Evolutionary conservation across 257 asterid genomes (phyloP), one percentile per base, ranked within the genome.

Genomic region (Solanum verrucosum): DNA sequence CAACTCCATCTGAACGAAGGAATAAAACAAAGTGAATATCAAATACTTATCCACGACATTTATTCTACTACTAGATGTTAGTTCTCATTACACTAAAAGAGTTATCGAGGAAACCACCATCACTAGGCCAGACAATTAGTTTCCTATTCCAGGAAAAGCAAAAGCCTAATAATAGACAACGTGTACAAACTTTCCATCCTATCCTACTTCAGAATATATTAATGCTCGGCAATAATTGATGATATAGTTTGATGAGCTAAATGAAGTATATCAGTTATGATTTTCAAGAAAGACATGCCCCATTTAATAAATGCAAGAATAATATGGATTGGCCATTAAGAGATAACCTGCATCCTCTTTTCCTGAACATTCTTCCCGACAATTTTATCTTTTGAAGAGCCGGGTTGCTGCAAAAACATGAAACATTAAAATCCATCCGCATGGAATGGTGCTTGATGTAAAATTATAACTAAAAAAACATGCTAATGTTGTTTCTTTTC

Each of bases 331-430:
- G 65, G 18, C 44, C 31, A 82, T 84, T 84, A 81, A 49, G 77
- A 60, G 46, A 88, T 87, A 84, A 95, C 99, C 98, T 88, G 96
- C 49, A 91, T 87, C 90, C 95, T 92, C 90, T 92, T 96, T 40
- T 93, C 96, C 52, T 90, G 91, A 59, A 87, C 87, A 71, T 84
- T 93, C 92, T 91, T 94, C 88, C 87, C 86, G 40, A 88, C 88
- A 65, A 95, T 74, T 93, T 94, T 96, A 88, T 95, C 96, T 90
- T 93, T 96, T 60, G 93, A 78, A 79, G 95, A 92, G 91, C 92
- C 91, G 6, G 99, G 99, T 77, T 77, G 59, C 34, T 40, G 83
- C 59, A 13, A 77, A 75, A 75, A 75, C 5, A 40, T 49, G 18
- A 77, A 77, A 12, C 7, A 5, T 38, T 23, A 75, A 75, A 38